A percentile compares a stretch with the other conserved stretches of the same genome.
These are phyloP conservation scores for Boletus vermiculosoides DNA, from an alignment of 768 basidiomycete genomes.

Conservation along the genomic window DNA sequence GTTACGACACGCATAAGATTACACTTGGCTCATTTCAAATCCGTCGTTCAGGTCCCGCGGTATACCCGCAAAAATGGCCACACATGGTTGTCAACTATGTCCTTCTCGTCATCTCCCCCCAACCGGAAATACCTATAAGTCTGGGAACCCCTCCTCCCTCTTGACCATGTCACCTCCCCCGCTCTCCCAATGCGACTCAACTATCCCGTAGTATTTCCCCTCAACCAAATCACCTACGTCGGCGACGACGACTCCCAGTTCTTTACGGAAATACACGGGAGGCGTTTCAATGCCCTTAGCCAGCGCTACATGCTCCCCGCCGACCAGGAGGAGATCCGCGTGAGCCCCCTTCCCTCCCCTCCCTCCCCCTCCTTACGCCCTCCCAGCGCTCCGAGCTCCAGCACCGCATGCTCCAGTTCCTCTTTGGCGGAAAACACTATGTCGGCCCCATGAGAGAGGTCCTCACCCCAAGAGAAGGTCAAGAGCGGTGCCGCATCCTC, in stretches of 20 bases:
- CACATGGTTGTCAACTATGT: slow-evolving; percentile 24
- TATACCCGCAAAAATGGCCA: slow-evolving; percentile 30
- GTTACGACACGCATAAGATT: slow-evolving; percentile 32
- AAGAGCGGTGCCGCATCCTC: slow-evolving; percentile 44
- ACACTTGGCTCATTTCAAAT: slow-evolving; percentile 34
- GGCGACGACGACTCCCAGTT: slow-evolving; percentile 48
- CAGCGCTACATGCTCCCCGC: slow-evolving; percentile 60
- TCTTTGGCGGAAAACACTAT: slow-evolving; percentile 62
- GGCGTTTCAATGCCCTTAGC: slow-evolving; percentile 56
- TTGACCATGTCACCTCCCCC: slow-evolving; percentile 23
- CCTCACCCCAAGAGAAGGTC: slow-evolving; percentile 39
- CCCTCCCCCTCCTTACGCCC: slow-evolving; percentile 2
- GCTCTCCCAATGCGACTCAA: slow-evolving; percentile 28
- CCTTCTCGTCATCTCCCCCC: slow-evolving; percentile 36
- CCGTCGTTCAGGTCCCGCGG: slow-evolving; percentile 32
- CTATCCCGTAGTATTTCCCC: slow-evolving; percentile 34
- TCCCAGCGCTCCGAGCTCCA: slow-evolving; percentile 59
- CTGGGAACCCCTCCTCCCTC: slow-evolving; percentile 13
- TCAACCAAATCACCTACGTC: slow-evolving; percentile 37
- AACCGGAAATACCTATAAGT: slow-evolving; percentile 30
- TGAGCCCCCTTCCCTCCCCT: slow-evolving; percentile 22
- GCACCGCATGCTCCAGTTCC: slow-evolving; percentile 66
- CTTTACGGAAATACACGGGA: slow-evolving; percentile 53
- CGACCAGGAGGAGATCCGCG: slow-evolving; percentile 65
- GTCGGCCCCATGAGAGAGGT: slow-evolving; percentile 62